These are phyloP conservation scores for Botrytis medusae DNA, from an alignment of 2,329 filamentous ascomycete genomes.

Conservation along the genomic window DNA sequence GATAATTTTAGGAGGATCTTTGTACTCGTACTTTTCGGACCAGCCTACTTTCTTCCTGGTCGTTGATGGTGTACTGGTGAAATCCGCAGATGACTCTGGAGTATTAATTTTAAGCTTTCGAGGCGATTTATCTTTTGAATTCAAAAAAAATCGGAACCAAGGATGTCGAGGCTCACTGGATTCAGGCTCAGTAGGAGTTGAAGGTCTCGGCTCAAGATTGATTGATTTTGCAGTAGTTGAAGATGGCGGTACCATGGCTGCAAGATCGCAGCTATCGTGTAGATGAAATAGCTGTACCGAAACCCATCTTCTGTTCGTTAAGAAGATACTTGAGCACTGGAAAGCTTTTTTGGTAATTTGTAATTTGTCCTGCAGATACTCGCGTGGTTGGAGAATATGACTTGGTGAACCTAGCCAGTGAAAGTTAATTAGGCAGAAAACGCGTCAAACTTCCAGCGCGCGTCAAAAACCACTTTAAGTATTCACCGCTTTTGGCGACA, in stretches of 20 bases:
- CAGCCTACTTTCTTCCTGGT: constrained; percentile 60
- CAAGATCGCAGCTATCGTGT: constrained; percentile 28
- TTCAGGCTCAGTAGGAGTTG: constrained; percentile 58
- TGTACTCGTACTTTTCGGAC: constrained; percentile 57
- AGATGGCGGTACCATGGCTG: constrained; percentile 39
- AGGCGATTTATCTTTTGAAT: constrained; percentile 23
- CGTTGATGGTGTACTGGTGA: constrained; percentile 27
- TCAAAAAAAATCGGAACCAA: constrained; percentile 25
- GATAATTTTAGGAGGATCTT: constrained; percentile 44
- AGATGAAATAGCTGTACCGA: neutral
- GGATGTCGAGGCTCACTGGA: constrained; percentile 40
- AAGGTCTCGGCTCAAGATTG: constrained; percentile 57
- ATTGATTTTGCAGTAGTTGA: constrained; percentile 44
- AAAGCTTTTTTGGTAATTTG: neutral
- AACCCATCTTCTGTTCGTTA: constrained; percentile 18
- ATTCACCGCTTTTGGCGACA: constrained; percentile 13
- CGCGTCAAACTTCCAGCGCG: constrained; percentile 11
- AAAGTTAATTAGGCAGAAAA: constrained; percentile 10
- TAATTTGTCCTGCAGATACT: constrained; percentile 2
- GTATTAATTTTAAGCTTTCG: constrained; percentile 27
- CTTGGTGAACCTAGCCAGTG: neutral
- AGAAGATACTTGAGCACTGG: neutral
- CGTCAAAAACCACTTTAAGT: constrained; percentile 21
- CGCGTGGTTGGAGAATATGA: constrained; percentile 5
- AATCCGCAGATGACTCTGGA: constrained; percentile 41